Evolutionary conservation across 2,329 filamentous ascomycete genomes (phyloP), one percentile per base, ranked within the genome.

Genomic region (Xylariaceae sp.): DNA sequence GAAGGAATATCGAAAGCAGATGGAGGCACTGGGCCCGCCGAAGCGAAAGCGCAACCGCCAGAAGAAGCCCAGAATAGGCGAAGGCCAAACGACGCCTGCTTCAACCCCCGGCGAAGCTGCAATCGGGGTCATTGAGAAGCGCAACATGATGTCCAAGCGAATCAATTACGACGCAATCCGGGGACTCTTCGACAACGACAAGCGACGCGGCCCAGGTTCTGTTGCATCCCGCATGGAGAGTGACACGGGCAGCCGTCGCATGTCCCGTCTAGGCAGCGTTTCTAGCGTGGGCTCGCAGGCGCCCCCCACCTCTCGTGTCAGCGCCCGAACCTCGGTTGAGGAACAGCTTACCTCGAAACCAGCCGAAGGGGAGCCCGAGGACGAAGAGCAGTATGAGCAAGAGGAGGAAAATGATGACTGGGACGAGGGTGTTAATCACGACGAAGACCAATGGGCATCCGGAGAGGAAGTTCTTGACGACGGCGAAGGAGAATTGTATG

Each of bases 1-100:
- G 54, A 96, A 94, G 69, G 79, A 88, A 6, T 87, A 95, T 51
- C 82, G 88, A 38, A 82, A 85, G 53, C 89, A 91, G 69, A 74
- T 82, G 56, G 81, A 81, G 53, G 61, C 61, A 14, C 52, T 69
- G 6, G 73, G 67, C 22, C 78, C 77, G 58, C 80, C 75, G 50
- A 88, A 79, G 71, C 79, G 77, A 50, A 78, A 73, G n/a, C 76
- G 82, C 19, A 79, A 79, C 48, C 75, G 68, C 5, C 53, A 64
- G 40, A 69, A 68, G 58, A 76, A 74, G 59, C 79, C 82, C 1
- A 71, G 81, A 16, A 84, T 85, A 62, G 82, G 83, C 19, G 84
- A 87, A 61, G 83, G 83, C 10, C 82, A 87, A 63, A 79, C 80
- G 14, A 83, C 80, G 19, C 83, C 86, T 0, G 87, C 87, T 14